These are phyloP conservation scores for Nakazawaea wyomingensis DNA, from an alignment of 805 yeast genomes.

Conservation along the genomic window DNA sequence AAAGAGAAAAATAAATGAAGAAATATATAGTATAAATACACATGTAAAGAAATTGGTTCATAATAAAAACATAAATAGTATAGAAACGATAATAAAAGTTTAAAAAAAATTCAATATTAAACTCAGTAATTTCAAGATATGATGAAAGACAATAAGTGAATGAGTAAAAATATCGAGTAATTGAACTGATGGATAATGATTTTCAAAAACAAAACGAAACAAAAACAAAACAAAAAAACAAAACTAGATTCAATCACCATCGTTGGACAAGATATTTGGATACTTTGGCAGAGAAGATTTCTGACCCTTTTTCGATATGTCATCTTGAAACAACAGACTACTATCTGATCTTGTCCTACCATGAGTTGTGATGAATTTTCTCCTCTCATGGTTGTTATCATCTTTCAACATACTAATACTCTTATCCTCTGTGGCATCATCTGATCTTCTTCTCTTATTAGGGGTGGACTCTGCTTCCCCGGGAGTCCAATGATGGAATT, in stretches of 20 bases:
- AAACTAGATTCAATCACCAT: background rate
- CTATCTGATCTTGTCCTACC: slow-evolving; percentile 19
- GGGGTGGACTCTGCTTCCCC: slow-evolving; percentile 4
- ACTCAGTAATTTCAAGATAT: no score
- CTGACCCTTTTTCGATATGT: background rate
- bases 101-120: no score
- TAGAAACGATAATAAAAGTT: no score
- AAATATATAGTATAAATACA: background rate
- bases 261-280: slow-evolving; percentile 10
- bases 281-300: slow-evolving; percentile 7
- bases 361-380: slow-evolving; percentile 14
- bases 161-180: no score
- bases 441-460: slow-evolving; percentile 15
- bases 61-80: no score
- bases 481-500: slow-evolving; percentile 48
- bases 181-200: no score
- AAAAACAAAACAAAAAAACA: no score
- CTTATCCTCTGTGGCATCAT: slow-evolving; percentile 10
- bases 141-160: no score
- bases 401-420: background rate
- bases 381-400: slow-evolving; percentile 1
- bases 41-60: background rate
- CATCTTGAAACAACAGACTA: slow-evolving; percentile 7
- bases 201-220: no score
- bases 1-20: no score